These are phyloP conservation scores for Silene conica DNA, from an alignment of 148 eudicot species.

Conservation along the genomic window DNA sequence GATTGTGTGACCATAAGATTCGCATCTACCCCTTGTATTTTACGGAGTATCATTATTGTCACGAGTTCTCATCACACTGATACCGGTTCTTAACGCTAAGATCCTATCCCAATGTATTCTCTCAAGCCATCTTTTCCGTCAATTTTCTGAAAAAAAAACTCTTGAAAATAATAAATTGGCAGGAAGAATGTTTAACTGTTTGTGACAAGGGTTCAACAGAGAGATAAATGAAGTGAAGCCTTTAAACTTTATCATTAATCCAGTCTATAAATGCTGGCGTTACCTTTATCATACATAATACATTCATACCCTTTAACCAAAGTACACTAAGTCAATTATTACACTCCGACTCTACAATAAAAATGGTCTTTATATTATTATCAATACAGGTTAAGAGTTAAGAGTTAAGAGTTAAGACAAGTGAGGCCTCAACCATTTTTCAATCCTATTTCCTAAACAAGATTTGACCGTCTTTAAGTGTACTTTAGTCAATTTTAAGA, in stretches of 20 bases:
- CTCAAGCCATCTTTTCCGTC: too few relatives aligned
- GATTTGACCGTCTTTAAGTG: background rate
- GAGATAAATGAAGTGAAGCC: conserved; percentile 4
- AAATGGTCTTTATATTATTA: background rate
- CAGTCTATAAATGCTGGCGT: background rate
- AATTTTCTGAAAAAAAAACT: too few relatives aligned
- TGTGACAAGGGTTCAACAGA: background rate
- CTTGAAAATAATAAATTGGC: background rate
- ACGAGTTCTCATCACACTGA: too few relatives aligned
- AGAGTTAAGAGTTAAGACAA: too few relatives aligned
- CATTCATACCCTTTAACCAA: background rate
- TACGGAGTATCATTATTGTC: too few relatives aligned
- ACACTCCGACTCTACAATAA: background rate
- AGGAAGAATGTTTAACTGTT: background rate
- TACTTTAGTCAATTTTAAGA: background rate
- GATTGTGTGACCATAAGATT: too few relatives aligned
- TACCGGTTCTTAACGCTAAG: too few relatives aligned
- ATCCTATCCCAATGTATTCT: too few relatives aligned
- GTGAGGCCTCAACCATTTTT: background rate
- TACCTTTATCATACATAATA: background rate
- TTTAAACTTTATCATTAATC: background rate
- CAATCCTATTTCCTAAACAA: background rate
- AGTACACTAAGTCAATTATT: background rate
- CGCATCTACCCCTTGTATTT: too few relatives aligned
- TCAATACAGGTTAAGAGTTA: background rate